Conservation (phyloP, 2,329 filamentous ascomycete genomes). For the Ophiocordyceps sinensis region DNA sequence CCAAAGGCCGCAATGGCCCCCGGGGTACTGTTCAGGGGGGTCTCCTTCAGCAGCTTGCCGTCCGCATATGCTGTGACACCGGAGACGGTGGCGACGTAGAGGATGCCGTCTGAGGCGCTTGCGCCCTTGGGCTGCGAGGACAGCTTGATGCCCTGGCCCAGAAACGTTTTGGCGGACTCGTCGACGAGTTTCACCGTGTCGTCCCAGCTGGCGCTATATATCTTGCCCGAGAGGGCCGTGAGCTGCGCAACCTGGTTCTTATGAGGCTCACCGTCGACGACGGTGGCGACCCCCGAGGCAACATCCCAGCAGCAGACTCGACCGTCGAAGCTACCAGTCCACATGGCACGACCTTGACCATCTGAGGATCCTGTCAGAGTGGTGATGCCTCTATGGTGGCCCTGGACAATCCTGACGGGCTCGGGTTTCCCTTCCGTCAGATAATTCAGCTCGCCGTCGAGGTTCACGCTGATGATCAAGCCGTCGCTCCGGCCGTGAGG, state of each 20-base stretch:
- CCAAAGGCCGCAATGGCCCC: conserved; percentile 58
- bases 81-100: conserved; percentile 43
- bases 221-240: conserved; percentile 41
- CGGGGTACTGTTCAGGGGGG: conserved; percentile 48
- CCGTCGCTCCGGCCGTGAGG: conserved; percentile 70
- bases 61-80: conserved; percentile 41
- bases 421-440: conserved; percentile 56
- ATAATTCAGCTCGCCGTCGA: conserved; percentile 85
- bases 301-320: conserved; percentile 76
- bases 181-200: conserved; percentile 76
- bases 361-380: conserved; percentile 38
- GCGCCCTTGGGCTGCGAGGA: conserved; percentile 70
- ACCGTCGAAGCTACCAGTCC: conserved; percentile 88
- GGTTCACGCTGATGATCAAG: conserved; percentile 76
- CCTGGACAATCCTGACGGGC: conserved; percentile 60
- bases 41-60: conserved; percentile 43
- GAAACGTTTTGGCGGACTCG: conserved; percentile 58
- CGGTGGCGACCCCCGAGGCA: conserved; percentile 49
- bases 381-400: conserved; percentile 86
- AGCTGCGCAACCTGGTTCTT: conserved; percentile 78
- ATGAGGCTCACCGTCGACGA: conserved; percentile 67
- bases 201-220: conserved; percentile 90
- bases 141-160: conserved; percentile 52
- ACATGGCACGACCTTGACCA: conserved; percentile 50
- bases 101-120: conserved; percentile 33